Percentiles rank a stretch among this genome's conserved stretches.
These are phyloP conservation scores for Cornus florida DNA, from an alignment of 148 eudicot genomes.

Conservation along the genomic window DNA sequence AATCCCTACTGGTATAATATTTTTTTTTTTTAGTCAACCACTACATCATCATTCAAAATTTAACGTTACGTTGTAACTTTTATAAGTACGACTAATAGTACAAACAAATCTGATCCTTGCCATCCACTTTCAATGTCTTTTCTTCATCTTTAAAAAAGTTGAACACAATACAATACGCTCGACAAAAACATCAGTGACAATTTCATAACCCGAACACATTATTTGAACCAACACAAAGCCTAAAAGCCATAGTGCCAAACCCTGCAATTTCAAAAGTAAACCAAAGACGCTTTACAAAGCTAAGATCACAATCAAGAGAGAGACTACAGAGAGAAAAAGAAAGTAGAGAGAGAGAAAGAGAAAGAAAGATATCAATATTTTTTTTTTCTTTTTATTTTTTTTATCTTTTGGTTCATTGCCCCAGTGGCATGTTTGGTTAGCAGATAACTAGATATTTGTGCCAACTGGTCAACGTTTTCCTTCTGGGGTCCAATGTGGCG, in stretches of 20 bases:
- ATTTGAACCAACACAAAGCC: not conserved
- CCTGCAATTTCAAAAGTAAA: not conserved
- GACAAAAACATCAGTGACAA: not conserved
- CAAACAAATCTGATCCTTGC: no score
- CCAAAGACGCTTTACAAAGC: slow-evolving; percentile 2
- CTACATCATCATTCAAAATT: no score
- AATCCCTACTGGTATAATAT: no score
- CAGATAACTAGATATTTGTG: slow-evolving; percentile 1
- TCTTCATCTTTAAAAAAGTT: not conserved
- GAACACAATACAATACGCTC: not conserved
- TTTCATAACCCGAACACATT: not conserved
- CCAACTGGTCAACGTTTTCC: slow-evolving; percentile 1
- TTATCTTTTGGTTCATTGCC: not conserved
- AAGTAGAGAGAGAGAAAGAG: not conserved
- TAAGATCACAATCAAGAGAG: not conserved
- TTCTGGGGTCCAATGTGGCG: slow-evolving; percentile 50
- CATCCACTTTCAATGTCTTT: not conserved
- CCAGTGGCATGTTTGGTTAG: slow-evolving; percentile 11
- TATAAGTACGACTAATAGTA: no score
- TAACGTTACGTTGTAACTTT: no score
- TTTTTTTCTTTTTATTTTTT: no score
- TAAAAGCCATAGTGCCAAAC: not conserved
- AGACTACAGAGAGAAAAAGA: not conserved
- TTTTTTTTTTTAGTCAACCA: no score
- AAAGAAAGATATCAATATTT: no score